Percentiles rank a stretch among this genome's conserved stretches.
phyloP scores from a whole-genome alignment of 2,329 filamentous ascomycete species.

The Bipolaris bicolor region DNA sequence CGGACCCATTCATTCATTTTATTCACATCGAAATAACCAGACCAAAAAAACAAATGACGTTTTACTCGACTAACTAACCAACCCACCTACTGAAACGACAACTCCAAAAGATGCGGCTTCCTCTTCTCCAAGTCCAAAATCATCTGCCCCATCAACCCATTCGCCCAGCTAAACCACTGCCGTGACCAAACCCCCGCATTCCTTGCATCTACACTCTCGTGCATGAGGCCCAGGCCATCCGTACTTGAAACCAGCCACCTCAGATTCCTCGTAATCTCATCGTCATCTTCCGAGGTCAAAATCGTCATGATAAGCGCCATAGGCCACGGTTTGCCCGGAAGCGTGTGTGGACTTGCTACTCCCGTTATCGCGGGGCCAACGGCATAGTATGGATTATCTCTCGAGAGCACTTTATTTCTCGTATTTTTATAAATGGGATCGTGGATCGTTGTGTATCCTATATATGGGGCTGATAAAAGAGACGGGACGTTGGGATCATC shows the following conservation, averaged over 20 bases:
- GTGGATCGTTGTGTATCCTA: slow-evolving; percentile 58
- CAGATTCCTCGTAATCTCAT: slow-evolving; percentile 52
- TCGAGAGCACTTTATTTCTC: slow-evolving; percentile 50
- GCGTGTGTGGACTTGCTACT: slow-evolving; percentile 55
- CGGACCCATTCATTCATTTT: not conserved
- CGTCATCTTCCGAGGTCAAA: slow-evolving; percentile 55
- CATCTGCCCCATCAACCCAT: slow-evolving; percentile 57
- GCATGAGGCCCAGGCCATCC: slow-evolving; percentile 56
- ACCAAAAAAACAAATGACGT: too few species aligned
- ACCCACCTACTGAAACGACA: slow-evolving; percentile 32
- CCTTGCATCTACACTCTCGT: slow-evolving; percentile 57
- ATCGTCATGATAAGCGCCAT: slow-evolving; percentile 59
- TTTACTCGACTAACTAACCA: not conserved
- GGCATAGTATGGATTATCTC: slow-evolving; percentile 57
- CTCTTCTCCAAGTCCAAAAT: slow-evolving; percentile 53
- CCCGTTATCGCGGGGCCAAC: slow-evolving; percentile 54
- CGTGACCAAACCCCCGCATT: slow-evolving; percentile 52
- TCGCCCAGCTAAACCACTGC: slow-evolving; percentile 60
- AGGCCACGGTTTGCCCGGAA: slow-evolving; percentile 56
- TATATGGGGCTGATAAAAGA: slow-evolving; percentile 67
- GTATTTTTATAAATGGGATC: slow-evolving; percentile 55
- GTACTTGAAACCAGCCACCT: slow-evolving; percentile 55
- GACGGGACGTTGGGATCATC: slow-evolving; percentile 75
- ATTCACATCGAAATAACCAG: too few species aligned
- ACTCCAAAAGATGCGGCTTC: slow-evolving; percentile 51